These are phyloP conservation scores for Conringia planisiliqua DNA, from an alignment of 345 rosid species.

Conservation along the genomic window DNA sequence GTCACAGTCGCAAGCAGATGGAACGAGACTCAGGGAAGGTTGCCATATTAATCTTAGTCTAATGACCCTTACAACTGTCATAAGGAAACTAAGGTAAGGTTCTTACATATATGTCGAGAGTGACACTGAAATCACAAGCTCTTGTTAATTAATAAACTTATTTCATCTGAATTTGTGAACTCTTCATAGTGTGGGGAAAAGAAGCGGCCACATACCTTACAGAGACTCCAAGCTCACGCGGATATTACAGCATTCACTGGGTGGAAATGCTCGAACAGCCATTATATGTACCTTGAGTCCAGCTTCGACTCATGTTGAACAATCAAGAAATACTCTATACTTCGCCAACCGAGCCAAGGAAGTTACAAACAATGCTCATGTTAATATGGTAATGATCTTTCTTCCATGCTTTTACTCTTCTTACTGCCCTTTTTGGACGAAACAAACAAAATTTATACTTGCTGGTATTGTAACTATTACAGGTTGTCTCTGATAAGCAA, in stretches of 20 bases:
- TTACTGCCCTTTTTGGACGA: not conserved
- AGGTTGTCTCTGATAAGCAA: conserved; percentile 98
- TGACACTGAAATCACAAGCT: not conserved
- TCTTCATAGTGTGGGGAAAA: conserved; percentile 77
- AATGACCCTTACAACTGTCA: conserved; percentile 98
- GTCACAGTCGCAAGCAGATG: conserved; percentile 94
- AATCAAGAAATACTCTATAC: conserved; percentile 92
- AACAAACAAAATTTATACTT: not conserved
- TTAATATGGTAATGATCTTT: conserved; percentile 75
- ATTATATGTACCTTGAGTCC: conserved; percentile 98
- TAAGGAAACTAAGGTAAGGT: conserved; percentile 87
- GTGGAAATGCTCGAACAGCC: conserved; percentile 99
- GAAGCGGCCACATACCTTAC: conserved; percentile 92
- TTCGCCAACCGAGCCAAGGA: conserved; percentile 99
- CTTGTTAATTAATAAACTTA: not conserved
- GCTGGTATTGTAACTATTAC: not conserved
- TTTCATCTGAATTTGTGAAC: conserved; percentile 10
- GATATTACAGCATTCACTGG: conserved; percentile 95
- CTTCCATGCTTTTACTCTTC: not conserved
- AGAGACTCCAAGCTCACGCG: conserved; percentile 98
- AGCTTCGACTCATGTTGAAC: conserved; percentile 82
- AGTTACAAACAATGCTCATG: conserved; percentile 98
- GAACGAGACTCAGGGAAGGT: conserved; percentile 96
- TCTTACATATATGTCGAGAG: conserved; percentile 4
- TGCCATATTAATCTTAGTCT: conserved; percentile 98